A percentile compares a stretch with the other conserved stretches of the same genome.
Conservation (phyloP, 345 rosid genomes). For the Boechera retrofracta region DNA sequence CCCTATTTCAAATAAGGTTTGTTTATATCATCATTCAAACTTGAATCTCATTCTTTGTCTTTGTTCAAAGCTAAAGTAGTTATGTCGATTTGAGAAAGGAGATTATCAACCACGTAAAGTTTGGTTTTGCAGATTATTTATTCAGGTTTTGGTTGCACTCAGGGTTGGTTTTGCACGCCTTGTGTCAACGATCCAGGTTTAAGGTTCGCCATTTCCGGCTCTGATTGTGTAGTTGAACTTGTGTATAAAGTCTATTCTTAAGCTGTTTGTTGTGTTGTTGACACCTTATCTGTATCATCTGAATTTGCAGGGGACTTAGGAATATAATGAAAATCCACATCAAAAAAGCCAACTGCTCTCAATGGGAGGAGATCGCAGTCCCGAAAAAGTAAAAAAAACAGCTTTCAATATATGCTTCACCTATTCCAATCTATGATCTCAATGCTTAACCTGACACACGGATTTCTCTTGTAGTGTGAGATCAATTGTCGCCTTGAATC, state of each 20-base stretch:
- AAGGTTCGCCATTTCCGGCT: slow-evolving; percentile 55
- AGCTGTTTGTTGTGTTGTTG: slow-evolving; percentile 1
- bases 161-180: slow-evolving; percentile 98
- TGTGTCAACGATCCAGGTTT: slow-evolving; percentile 86
- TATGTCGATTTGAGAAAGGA: slow-evolving; percentile 3
- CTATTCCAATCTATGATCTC: slow-evolving; percentile 8
- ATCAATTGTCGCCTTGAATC: slow-evolving; percentile 47
- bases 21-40: not conserved
- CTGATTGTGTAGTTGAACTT: slow-evolving; percentile 9
- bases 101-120: not conserved
- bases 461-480: slow-evolving; percentile 39
- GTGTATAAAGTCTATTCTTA: not conserved
- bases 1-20: slow-evolving; percentile 94
- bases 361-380: slow-evolving; percentile 84
- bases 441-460: not conserved
- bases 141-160: slow-evolving; percentile 90
- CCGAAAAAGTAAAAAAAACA: slow-evolving; percentile 66
- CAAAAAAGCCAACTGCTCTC: slow-evolving; percentile 74
- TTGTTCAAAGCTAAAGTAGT: not conserved
- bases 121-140: slow-evolving; percentile 71
- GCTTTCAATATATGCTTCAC: not conserved
- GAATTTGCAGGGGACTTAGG: slow-evolving; percentile 73
- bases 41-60: slow-evolving; percentile 17
- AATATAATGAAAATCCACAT: slow-evolving; percentile 80
- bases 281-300: not conserved